A percentile compares a stretch with the other conserved stretches of the same genome.
Evolutionary conservation across 805 yeast species (phyloP).

Genomic region (Pichia nakasei): DNA sequence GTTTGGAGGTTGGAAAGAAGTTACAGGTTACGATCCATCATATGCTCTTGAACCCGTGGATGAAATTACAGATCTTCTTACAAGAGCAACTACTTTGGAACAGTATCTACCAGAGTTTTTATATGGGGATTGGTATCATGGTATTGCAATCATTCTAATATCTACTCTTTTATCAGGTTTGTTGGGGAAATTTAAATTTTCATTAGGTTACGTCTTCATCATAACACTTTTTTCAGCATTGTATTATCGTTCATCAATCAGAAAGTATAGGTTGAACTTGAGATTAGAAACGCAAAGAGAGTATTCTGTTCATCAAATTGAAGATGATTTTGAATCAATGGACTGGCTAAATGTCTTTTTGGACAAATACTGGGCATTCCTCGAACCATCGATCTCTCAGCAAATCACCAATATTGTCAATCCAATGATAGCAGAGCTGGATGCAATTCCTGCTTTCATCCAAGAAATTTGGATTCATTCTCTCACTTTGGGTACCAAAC

Average conservation of each 20-base stretch:
- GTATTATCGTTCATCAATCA: conserved; percentile 74
- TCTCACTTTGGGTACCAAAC: conserved; percentile 90
- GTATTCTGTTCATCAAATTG: conserved; percentile 69
- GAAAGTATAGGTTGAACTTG: conserved; percentile 64
- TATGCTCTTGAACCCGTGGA: conserved; percentile 61
- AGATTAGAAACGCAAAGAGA: conserved; percentile 84
- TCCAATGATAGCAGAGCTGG: conserved; percentile 64
- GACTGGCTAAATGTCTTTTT: conserved; percentile 91
- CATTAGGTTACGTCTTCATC: conserved; percentile 74
- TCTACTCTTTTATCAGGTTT: conserved; percentile 71
- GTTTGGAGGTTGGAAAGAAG: conserved; percentile 90
- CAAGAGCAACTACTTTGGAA: conserved; percentile 67
- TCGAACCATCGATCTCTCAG: conserved; percentile 84
- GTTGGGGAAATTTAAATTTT: conserved; percentile 67
- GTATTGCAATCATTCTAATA: conserved; percentile 57
- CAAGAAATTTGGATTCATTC: conserved; percentile 79
- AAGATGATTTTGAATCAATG: conserved; percentile 85
- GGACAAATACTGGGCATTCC: conserved; percentile 84
- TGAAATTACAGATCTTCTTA: conserved; percentile 59
- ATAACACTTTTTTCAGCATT: conserved; percentile 53
- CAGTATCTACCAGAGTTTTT: conserved; percentile 62
- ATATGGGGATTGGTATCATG: conserved; percentile 96
- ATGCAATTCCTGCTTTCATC: conserved; percentile 71
- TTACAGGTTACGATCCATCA: conserved; percentile 73
- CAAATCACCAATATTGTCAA: conserved; percentile 81